phyloP scores from a whole-genome alignment of 2,329 filamentous ascomycete species.

The Cytospora piceae region DNA sequence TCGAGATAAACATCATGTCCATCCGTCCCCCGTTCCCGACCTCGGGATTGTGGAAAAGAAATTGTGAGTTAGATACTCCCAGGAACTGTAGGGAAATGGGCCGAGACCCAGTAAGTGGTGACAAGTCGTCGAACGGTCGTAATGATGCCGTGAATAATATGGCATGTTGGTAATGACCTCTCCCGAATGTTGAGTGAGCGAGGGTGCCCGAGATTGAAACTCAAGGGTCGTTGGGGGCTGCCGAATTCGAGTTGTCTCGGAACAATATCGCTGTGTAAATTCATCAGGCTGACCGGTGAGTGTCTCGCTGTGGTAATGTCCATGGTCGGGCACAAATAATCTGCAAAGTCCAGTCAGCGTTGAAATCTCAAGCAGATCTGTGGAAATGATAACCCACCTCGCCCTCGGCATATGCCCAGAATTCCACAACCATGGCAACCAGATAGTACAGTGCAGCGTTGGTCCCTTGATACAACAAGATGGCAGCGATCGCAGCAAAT shows the following conservation, averaged over 20 bases:
- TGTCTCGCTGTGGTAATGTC: constrained; percentile 65
- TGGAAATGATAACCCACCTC: constrained; percentile 67
- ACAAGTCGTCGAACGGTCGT: neutral
- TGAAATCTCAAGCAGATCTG: neutral
- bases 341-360: constrained; percentile 42
- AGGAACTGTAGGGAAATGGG: neutral
- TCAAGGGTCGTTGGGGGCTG: neutral
- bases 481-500: constrained; percentile 71
- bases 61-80: neutral
- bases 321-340: constrained; percentile 71
- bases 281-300: constrained; percentile 30
- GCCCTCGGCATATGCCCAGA: constrained; percentile 96
- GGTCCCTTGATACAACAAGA: constrained; percentile 87
- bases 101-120: neutral
- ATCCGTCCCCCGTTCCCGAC: neutral
- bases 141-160: neutral
- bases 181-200: neutral
- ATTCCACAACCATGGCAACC: constrained; percentile 83
- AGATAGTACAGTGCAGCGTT: constrained; percentile 93
- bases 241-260: neutral
- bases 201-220: neutral
- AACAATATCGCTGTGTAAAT: neutral
- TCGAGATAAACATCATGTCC: neutral
- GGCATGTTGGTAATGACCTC: neutral
- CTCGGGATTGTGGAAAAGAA: neutral